Evolutionary conservation across 805 yeast genomes (phyloP), one percentile per base, ranked within the genome.

Genomic region (Candida jianshihensis): DNA sequence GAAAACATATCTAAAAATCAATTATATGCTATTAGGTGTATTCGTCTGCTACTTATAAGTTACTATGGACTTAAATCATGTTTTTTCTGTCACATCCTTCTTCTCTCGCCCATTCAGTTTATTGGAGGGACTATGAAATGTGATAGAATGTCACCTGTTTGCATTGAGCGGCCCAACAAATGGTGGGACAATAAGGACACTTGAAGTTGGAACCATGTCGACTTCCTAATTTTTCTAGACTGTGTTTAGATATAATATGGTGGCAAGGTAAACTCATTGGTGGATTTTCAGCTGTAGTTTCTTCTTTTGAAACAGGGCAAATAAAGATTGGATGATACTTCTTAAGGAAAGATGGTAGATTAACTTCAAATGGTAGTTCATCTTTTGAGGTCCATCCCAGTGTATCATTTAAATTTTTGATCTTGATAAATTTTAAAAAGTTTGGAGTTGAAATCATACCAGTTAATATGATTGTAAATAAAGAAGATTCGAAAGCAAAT

Each of bases 171-270:
- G 53, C 61, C 19, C 56, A 52, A 5, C 72, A 63, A 30, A 68
- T 71, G 6, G 59, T 58, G 0, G 87, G 86, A 51, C 88, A 81
- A 46, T 81, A 81, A 1, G 87, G 88, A 53, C 88, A 81, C 51
- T 80, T 80, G 59, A 80, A 76, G 29, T 66, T 59, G 24, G 68
- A 64, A 5, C 64, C 62, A 38, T 52, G 57, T 38, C 57, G 62
- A 21, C 65, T 63, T n/a, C n/a, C n/a, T 42, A 81, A 54, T 30
- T 69, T 69, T 31, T 56, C 59, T 40, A 79, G 53, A 39, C 79
- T 73, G 36, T 71, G 71, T 43, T 66, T 66, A 0, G 82, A 73
- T 3, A 81, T 60, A 7, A 81, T 63, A 56, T 81, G 90, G 31
- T 75, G 75, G 49, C 86, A 78, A 4, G 79, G 78, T 19, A 78